Evolutionary conservation across 352 stramenopile species (phyloP).

Genomic region (Globisporangium sylvaticum): DNA sequence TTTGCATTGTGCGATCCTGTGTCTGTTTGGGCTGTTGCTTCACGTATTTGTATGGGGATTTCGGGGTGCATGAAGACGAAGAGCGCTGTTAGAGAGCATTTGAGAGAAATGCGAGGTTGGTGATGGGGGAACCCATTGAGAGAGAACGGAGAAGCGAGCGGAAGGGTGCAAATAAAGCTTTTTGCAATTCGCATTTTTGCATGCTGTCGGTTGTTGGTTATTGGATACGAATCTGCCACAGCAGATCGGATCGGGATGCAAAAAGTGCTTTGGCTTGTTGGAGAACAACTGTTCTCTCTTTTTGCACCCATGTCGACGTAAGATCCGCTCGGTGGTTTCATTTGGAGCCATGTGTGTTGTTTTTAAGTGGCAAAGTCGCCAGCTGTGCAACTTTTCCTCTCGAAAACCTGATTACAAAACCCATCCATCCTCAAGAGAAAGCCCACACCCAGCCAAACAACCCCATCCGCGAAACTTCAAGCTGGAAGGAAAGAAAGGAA

Average conservation of each 20-base stretch:
- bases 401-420: background rate
- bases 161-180: background rate
- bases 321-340: background rate
- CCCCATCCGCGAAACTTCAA: slow-evolving; percentile 4
- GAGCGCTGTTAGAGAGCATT: background rate
- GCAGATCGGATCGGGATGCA: background rate
- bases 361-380: background rate
- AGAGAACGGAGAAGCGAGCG: no score
- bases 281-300: no score
- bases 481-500: background rate
- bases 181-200: background rate
- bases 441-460: background rate
- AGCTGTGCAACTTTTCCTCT: background rate
- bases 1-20: no score
- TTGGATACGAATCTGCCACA: background rate
- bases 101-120: background rate
- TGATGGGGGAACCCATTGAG: no score
- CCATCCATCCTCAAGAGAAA: background rate
- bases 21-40: no score
- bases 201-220: background rate
- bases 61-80: background rate
- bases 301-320: slow-evolving; percentile 8
- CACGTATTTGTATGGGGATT: background rate
- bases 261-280: background rate
- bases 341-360: slow-evolving; percentile 2